Conservation (phyloP, 768 basidiomycete species). For the Floccularia luteovirens region DNA sequence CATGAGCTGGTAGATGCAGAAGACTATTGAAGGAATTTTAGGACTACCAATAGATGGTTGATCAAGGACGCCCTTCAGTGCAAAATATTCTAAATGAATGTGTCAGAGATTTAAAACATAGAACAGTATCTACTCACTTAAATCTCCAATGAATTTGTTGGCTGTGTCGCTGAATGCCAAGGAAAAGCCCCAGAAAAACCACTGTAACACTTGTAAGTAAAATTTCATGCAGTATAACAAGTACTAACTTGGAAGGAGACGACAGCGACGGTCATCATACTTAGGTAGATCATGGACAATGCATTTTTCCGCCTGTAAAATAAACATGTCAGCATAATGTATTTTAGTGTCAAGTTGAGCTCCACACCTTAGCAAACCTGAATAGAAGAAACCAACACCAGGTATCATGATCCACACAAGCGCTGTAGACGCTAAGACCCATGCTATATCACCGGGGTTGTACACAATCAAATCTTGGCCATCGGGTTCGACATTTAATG, state of each 20-base stretch:
- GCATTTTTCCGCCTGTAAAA: conserved; percentile 68
- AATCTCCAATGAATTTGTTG: conserved; percentile 71
- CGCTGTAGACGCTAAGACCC: conserved; percentile 66
- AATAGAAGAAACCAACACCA: conserved; percentile 85
- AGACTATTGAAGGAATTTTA: conserved; percentile 67
- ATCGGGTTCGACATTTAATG: background rate
- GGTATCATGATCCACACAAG: conserved; percentile 85
- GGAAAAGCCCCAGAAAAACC: conserved; percentile 98
- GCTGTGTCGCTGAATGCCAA: conserved; percentile 82
- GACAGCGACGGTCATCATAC: conserved; percentile 66
- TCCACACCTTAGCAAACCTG: conserved; percentile 71
- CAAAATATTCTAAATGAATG: conserved; percentile 61
- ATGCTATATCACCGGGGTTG: conserved; percentile 43
- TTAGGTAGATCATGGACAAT: conserved; percentile 71
- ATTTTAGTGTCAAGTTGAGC: too few species aligned
- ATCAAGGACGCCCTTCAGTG: conserved; percentile 68
- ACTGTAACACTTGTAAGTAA: conserved; percentile 31
- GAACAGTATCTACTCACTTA: conserved; percentile 40
- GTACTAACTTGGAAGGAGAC: conserved; percentile 75
- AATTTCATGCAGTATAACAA: background rate
- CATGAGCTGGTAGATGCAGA: conserved; percentile 86
- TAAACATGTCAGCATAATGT: background rate
- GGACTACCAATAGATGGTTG: conserved; percentile 67
- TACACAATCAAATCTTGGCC: conserved; percentile 17
- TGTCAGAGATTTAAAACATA: conserved; percentile 11